These are phyloP conservation scores for Suillus lakei DNA, from an alignment of 768 basidiomycete genomes.

Conservation along the genomic window DNA sequence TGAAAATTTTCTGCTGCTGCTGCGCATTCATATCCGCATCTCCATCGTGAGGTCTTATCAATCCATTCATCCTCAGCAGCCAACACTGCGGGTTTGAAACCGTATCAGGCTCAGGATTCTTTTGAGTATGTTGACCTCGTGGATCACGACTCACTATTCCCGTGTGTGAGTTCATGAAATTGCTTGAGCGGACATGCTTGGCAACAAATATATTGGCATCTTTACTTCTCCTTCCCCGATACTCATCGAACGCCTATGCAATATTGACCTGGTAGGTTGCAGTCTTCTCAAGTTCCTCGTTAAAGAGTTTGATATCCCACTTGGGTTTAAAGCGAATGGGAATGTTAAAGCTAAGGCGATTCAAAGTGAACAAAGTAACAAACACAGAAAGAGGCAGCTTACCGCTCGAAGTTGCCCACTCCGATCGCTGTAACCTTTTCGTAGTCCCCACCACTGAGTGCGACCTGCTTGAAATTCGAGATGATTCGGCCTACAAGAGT, in stretches of 20 bases:
- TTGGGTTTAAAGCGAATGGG: conserved; percentile 60
- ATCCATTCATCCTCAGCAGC: not conserved
- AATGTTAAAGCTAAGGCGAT: conserved; percentile 51
- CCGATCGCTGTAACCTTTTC: conserved; percentile 51
- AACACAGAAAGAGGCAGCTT: not conserved
- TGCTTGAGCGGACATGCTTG: not conserved
- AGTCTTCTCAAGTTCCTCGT: conserved; percentile 58
- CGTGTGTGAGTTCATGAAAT: not conserved
- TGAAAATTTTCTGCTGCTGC: not conserved
- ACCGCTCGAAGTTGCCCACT: conserved; percentile 41
- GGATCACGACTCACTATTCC: not conserved
- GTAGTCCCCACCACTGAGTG: conserved; percentile 68
- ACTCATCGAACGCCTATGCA: conserved; percentile 17
- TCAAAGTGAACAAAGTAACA: not conserved
- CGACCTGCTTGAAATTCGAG: conserved; percentile 80
- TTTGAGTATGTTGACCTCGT: not conserved
- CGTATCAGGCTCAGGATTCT: not conserved
- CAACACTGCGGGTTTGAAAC: not conserved
- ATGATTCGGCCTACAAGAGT: conserved; percentile 55
- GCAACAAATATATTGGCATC: not conserved
- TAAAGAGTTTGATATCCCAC: conserved; percentile 80
- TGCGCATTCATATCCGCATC: conserved; percentile 1
- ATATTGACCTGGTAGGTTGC: conserved; percentile 39
- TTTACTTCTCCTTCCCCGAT: not conserved
- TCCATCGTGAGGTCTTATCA: not conserved